phyloP scores from a whole-genome alignment of 106 monocot genomes.

The Iris macrosiphon region DNA sequence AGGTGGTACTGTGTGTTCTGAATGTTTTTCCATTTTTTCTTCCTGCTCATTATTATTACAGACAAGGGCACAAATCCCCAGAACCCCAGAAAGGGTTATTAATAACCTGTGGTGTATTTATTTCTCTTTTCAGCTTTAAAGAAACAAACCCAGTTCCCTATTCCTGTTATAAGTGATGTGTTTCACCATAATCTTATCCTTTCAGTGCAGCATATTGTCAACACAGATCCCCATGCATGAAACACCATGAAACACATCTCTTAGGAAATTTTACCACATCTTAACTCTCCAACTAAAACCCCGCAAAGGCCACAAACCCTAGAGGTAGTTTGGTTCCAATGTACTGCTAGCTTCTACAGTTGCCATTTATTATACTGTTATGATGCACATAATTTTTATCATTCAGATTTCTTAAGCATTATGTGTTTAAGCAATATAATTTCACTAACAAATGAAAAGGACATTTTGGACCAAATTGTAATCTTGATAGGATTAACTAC shows the following conservation, averaged over 20 bases:
- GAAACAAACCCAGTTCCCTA: background rate
- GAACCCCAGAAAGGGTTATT: background rate
- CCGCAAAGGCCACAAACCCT: constrained; percentile 6
- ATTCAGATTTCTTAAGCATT: background rate
- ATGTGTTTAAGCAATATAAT: background rate
- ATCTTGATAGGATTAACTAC: background rate
- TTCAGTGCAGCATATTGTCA: constrained; percentile 10
- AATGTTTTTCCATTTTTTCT: background rate
- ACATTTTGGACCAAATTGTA: background rate
- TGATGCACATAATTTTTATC: no score
- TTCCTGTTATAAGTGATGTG: background rate
- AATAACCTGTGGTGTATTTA: background rate
- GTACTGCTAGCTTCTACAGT: background rate
- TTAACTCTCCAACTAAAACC: constrained; percentile 5
- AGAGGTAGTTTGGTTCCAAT: background rate
- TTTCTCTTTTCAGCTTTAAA: background rate
- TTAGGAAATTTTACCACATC: background rate
- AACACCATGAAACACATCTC: background rate
- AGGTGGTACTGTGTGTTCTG: constrained; percentile 17
- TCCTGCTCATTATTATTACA: background rate
- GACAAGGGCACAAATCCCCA: background rate
- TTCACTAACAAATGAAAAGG: background rate
- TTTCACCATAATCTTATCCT: constrained; percentile 9
- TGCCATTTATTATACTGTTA: no score
- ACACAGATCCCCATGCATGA: constrained; percentile 16